phyloP scores from a whole-genome alignment of 352 stramenopile species.

The Phytophthora megakarya region DNA sequence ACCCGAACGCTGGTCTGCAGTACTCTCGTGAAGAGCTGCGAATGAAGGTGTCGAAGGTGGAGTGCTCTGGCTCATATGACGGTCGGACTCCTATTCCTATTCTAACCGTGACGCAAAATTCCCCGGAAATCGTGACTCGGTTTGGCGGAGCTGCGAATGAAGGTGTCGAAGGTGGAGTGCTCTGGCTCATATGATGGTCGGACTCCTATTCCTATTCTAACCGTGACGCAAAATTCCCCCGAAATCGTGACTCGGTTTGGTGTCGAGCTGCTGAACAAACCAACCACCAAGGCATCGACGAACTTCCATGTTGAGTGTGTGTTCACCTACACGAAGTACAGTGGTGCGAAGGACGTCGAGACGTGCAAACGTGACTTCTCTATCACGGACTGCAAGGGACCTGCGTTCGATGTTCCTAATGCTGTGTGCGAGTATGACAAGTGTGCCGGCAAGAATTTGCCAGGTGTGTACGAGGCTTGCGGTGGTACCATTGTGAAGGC shows the following conservation, averaged over 20 bases:
- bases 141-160: constrained; percentile 52
- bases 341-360: constrained; percentile 26
- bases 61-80: constrained; percentile 43
- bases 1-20: constrained; percentile 48
- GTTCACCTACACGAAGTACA: constrained; percentile 58
- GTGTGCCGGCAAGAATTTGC: constrained; percentile 30
- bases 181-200: constrained; percentile 38
- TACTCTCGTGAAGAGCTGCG: constrained; percentile 41
- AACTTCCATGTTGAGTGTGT: constrained; percentile 52
- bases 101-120: constrained; percentile 36
- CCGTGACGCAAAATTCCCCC: constrained; percentile 29
- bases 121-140: constrained; percentile 50
- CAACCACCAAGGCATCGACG: constrained; percentile 43
- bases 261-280: constrained; percentile 52
- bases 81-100: constrained; percentile 35
- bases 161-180: constrained; percentile 54
- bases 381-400: constrained; percentile 64
- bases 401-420: constrained; percentile 51
- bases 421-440: constrained; percentile 46
- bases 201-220: constrained; percentile 41
- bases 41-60: constrained; percentile 49
- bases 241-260: constrained; percentile 63
- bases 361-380: constrained; percentile 51
- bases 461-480: constrained; percentile 58
- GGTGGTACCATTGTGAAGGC: constrained; percentile 40